These are phyloP conservation scores for Cnidoscolus chayamansa DNA, from an alignment of 441 rosid genomes.

Conservation along the genomic window DNA sequence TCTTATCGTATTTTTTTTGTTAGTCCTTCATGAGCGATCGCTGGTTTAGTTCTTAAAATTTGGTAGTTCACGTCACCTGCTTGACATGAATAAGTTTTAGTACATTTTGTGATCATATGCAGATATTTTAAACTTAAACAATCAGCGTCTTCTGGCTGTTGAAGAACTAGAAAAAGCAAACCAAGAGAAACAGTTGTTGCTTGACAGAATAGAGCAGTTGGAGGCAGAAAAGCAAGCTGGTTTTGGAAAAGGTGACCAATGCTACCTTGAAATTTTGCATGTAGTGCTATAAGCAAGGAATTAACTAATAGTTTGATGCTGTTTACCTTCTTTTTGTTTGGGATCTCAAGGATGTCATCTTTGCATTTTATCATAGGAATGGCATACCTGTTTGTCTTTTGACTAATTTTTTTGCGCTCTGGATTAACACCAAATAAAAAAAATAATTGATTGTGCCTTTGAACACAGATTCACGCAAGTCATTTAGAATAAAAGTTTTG, in stretches of 20 bases:
- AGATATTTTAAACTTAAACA: conserved; percentile 69
- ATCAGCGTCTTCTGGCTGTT: conserved; percentile 57
- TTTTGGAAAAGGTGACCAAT: conserved; percentile 37
- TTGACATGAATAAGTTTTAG: not conserved
- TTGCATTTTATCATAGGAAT: not conserved
- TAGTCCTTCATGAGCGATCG: not conserved
- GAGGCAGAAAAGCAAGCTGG: conserved; percentile 37
- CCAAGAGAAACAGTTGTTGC: conserved; percentile 48
- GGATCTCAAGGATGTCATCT: not conserved
- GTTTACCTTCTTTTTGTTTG: not conserved
- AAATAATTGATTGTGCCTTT: not conserved
- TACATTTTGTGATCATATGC: conserved; percentile 16
- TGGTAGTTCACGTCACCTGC: not conserved
- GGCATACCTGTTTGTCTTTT: not conserved
- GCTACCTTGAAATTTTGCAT: conserved; percentile 9
- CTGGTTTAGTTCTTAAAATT: not conserved
- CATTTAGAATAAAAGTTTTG: not conserved
- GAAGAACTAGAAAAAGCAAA: conserved; percentile 53
- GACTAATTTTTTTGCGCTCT: not conserved
- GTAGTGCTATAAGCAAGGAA: conserved; percentile 7
- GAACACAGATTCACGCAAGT: not conserved
- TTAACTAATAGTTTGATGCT: not conserved
- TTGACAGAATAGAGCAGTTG: conserved; percentile 45
- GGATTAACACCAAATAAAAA: not conserved
- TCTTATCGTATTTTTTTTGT: conserved; percentile 1